Conservation (phyloP, 805 yeast genomes). For the Novakomyces olei region DNA sequence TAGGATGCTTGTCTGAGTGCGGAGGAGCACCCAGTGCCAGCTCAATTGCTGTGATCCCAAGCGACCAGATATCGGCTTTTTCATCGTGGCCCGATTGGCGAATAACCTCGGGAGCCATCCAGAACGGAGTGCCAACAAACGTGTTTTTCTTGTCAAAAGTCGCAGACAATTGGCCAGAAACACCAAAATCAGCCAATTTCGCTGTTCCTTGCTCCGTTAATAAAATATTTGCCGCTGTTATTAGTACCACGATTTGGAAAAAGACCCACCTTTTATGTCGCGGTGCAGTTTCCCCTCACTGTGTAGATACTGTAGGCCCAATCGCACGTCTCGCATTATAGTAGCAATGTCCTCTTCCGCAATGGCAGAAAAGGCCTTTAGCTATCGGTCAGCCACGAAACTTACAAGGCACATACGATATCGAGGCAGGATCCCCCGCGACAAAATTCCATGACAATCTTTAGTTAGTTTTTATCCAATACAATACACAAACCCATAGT, state of each 20-base stretch:
- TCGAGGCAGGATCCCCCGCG: no score
- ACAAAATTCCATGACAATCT: no score
- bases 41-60: slow-evolving; percentile 83
- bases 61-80: slow-evolving; percentile 87
- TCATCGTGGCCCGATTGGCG: slow-evolving; percentile 46
- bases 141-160: slow-evolving; percentile 31
- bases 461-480: no score
- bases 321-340: slow-evolving; percentile 31
- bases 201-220: slow-evolving; percentile 46
- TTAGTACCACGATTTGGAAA: no score
- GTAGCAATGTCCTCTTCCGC: slow-evolving; percentile 32
- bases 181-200: slow-evolving; percentile 86
- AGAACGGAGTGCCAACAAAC: slow-evolving; percentile 85
- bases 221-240: slow-evolving; percentile 73
- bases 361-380: no score
- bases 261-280: slow-evolving; percentile 73
- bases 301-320: slow-evolving; percentile 53
- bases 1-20: slow-evolving; percentile 44
- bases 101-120: slow-evolving; percentile 99
- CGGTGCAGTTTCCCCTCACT: slow-evolving; percentile 58
- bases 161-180: slow-evolving; percentile 54
- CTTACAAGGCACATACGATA: no score
- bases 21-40: slow-evolving; percentile 71
- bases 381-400: no score
- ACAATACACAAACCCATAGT: slow-evolving; percentile 65